Percentiles rank a stretch among this genome's conserved stretches.
These are phyloP conservation scores for Claviceps monticola DNA, from an alignment of 2,329 filamentous ascomycete species.

Conservation along the genomic window DNA sequence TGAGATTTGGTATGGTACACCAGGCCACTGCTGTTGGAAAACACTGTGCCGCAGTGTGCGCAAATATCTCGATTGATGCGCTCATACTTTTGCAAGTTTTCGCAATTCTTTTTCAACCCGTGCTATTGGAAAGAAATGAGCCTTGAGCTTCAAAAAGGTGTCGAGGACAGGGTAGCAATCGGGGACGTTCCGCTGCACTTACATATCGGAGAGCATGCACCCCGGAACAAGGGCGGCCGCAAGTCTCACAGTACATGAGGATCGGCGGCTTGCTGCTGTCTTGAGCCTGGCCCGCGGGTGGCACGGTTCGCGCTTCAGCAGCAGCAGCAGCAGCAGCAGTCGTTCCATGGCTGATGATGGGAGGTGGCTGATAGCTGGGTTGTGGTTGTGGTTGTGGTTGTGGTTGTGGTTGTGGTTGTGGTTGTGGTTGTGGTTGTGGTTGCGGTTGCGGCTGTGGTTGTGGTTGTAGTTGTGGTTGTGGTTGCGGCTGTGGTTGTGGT, in stretches of 20 bases:
- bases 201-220: slow-evolving; percentile 18
- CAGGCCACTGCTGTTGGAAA: slow-evolving; percentile 26
- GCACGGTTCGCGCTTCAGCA: background rate
- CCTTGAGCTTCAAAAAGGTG: background rate
- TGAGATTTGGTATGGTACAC: slow-evolving; percentile 30
- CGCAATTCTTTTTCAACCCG: slow-evolving; percentile 14
- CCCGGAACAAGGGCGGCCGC: slow-evolving; percentile 22
- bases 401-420: too few relatives aligned
- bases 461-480: too few relatives aligned
- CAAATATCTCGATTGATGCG: slow-evolving; percentile 24
- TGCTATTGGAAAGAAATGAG: slow-evolving; percentile 14
- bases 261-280: background rate
- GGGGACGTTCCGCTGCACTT: slow-evolving; percentile 6
- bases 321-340: too few relatives aligned
- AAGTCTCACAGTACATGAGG: slow-evolving; percentile 15
- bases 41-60: slow-evolving; percentile 29
- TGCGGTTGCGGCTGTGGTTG: too few relatives aligned
- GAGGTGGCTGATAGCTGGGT: background rate
- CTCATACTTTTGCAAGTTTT: slow-evolving; percentile 6
- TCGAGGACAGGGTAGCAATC: background rate
- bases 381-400: too few relatives aligned
- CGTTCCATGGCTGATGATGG: background rate
- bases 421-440: too few relatives aligned
- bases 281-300: background rate
- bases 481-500: too few relatives aligned